phyloP scores from a whole-genome alignment of 306 rosid species.

The Cucurbita argyrosperma region DNA sequence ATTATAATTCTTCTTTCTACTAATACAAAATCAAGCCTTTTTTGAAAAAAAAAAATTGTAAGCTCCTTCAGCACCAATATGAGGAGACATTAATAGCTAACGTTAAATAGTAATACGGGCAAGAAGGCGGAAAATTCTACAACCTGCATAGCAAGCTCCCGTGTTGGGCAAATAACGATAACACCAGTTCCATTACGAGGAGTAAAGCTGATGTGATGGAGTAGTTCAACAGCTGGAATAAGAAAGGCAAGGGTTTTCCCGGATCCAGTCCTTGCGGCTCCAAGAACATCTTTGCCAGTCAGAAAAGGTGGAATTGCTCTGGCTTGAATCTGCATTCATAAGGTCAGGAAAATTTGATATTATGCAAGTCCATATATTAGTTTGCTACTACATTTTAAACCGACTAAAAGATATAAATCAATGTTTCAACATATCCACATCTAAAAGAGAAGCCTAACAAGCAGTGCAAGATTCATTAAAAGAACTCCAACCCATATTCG shows the following conservation, averaged over 20 bases:
- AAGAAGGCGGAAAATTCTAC: not conserved
- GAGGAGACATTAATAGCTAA: not conserved
- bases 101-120: not conserved
- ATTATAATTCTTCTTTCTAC: not conserved
- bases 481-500: not conserved
- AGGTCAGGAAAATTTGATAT: not conserved
- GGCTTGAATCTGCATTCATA: conserved; percentile 62
- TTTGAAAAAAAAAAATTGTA: not conserved
- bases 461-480: not conserved
- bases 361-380: not conserved
- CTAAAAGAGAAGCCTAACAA: no score
- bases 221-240: conserved; percentile 77
- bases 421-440: no score
- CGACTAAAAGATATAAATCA: no score
- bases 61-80: not conserved
- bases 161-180: conserved; percentile 75
- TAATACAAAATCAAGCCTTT: not conserved
- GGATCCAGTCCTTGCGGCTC: conserved; percentile 96
- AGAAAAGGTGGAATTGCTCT: conserved; percentile 55
- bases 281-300: conserved; percentile 70
- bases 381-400: no score
- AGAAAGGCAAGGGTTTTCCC: conserved; percentile 93
- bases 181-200: conserved; percentile 78
- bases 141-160: conserved; percentile 98
- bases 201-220: conserved; percentile 33